A percentile compares a stretch with the other conserved stretches of the same genome.
Conservation (phyloP, 192 early-diverging fungal genomes). For the Mortierella antarctica region DNA sequence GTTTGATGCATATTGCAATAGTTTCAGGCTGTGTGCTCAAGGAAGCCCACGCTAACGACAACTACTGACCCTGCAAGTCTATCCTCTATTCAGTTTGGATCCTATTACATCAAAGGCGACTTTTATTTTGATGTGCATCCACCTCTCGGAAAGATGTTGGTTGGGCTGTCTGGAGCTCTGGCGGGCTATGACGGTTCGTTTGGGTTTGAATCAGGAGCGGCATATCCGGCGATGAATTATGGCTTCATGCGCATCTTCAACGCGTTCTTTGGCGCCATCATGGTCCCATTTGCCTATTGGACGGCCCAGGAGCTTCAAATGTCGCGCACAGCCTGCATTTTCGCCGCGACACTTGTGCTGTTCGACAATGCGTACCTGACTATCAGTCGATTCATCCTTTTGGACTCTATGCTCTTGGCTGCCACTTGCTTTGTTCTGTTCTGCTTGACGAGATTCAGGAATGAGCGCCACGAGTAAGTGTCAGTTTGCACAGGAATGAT, state of each 20-base stretch:
- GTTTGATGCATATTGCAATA: not conserved
- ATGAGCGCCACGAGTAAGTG: conserved; percentile 69
- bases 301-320: conserved; percentile 84
- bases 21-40: not conserved
- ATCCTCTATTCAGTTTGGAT: conserved; percentile 79
- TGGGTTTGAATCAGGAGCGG: conserved; percentile 79
- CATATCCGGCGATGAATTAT: conserved; percentile 90
- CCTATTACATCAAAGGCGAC: conserved; percentile 89
- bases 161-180: conserved; percentile 84
- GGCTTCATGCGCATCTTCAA: conserved; percentile 89
- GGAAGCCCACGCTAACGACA: too few relatives aligned
- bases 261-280: conserved; percentile 87
- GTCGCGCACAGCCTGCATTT: conserved; percentile 70
- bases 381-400: conserved; percentile 92
- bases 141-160: conserved; percentile 96
- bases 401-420: conserved; percentile 96
- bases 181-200: conserved; percentile 91
- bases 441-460: conserved; percentile 79
- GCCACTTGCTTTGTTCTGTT: conserved; percentile 80
- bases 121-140: conserved; percentile 99
- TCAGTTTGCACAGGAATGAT: too few relatives aligned
- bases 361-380: conserved; percentile 77
- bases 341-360: conserved; percentile 86
- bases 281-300: conserved; percentile 91
- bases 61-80: too few relatives aligned